Evolutionary conservation across 176 grass and related monocot genomes (phyloP).

Genomic region (Aegilops sharonensis): DNA sequence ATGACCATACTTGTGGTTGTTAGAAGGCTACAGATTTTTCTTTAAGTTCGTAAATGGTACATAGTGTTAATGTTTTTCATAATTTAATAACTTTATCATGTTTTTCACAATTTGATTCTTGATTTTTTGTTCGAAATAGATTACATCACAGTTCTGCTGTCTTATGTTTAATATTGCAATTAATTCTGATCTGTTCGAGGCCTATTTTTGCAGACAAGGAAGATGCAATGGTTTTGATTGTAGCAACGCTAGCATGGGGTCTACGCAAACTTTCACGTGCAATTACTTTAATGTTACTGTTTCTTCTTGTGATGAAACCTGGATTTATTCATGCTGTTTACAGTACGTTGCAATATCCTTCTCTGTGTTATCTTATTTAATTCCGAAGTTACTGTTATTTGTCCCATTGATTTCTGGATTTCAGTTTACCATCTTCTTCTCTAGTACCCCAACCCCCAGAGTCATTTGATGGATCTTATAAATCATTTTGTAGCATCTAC

Average conservation of each 20-base stretch:
- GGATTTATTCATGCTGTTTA: slow-evolving; percentile 98
- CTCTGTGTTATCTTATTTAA: slow-evolving; percentile 38
- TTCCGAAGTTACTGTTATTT: slow-evolving; percentile 8
- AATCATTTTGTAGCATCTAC: slow-evolving; percentile 1
- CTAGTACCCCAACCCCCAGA: not conserved
- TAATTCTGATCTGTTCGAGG: not conserved
- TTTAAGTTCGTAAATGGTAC: slow-evolving; percentile 1
- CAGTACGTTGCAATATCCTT: slow-evolving; percentile 86
- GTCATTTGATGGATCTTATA: slow-evolving; percentile 6
- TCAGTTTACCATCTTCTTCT: not conserved
- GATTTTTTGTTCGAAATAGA: not conserved
- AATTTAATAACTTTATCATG: slow-evolving; percentile 6
- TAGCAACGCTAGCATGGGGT: slow-evolving; percentile 92
- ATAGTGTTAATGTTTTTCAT: not conserved
- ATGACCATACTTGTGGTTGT: slow-evolving; percentile 2
- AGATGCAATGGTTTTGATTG: slow-evolving; percentile 84
- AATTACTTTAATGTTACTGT: slow-evolving; percentile 85
- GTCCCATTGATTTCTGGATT: not conserved
- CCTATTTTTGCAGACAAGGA: slow-evolving; percentile 69
- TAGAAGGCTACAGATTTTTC: not conserved
- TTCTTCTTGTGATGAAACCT: slow-evolving; percentile 95
- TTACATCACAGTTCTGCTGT: not conserved
- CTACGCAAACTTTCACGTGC: slow-evolving; percentile 90
- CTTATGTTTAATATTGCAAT: slow-evolving; percentile 26
- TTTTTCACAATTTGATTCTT: slow-evolving; percentile 1